Conservation (phyloP, 768 basidiomycete genomes). For the Panellus pusillus region DNA sequence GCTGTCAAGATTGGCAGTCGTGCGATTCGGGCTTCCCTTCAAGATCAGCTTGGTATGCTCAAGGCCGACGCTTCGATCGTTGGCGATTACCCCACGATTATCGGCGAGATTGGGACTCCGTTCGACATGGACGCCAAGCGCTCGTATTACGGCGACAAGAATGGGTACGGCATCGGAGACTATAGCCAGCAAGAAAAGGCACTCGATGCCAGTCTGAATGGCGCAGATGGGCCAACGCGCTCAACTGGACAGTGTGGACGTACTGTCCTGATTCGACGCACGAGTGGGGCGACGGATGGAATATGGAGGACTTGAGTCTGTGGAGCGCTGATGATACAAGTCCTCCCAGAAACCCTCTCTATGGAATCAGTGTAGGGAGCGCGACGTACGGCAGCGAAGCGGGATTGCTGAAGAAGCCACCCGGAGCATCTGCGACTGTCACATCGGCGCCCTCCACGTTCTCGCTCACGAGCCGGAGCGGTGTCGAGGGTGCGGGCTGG, state of each 20-base stretch:
- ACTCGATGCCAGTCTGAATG: constrained; percentile 82
- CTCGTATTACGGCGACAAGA: constrained; percentile 72
- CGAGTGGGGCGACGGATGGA: constrained; percentile 95
- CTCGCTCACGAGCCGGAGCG: constrained; percentile 34
- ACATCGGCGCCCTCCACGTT: constrained; percentile 32
- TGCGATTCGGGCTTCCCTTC: constrained; percentile 78
- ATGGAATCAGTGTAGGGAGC: constrained; percentile 11
- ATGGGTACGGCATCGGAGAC: constrained; percentile 59
- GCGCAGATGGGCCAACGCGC: constrained; percentile 70
- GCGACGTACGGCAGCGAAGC: constrained; percentile 14
- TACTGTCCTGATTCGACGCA: constrained; percentile 84
- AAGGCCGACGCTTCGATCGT: constrained; percentile 71
- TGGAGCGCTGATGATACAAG: constrained; percentile 78
- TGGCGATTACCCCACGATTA: constrained; percentile 79
- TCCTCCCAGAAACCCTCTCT: constrained; percentile 23
- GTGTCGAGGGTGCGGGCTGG: constrained; percentile 29
- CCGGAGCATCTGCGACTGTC: constrained; percentile 6
- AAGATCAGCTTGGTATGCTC: constrained; percentile 79
- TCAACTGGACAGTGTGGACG: constrained; percentile 88
- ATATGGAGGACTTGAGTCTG: constrained; percentile 90
- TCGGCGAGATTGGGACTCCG: constrained; percentile 95
- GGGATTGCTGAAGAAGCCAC: constrained; percentile 15
- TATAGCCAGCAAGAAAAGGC: constrained; percentile 78
- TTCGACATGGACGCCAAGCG: constrained; percentile 90
- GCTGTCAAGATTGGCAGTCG: constrained; percentile 81